Base-by-base conservation (phyloP, 2,329 filamentous ascomycete genomes). In the Decorospora gaudefroyi region DNA sequence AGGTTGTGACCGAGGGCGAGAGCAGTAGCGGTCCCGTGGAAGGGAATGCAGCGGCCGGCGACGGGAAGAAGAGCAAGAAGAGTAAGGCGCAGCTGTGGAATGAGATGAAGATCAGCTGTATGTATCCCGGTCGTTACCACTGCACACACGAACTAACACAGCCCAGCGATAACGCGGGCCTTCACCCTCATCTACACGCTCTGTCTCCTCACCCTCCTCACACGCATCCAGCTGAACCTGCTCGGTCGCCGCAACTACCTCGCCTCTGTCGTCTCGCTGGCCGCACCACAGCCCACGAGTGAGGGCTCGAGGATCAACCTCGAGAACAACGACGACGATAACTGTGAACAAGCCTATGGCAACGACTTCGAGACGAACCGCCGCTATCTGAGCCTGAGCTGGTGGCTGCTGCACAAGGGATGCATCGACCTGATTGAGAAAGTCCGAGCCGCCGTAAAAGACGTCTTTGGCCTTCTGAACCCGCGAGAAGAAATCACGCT, bases 321-420 rank as follows among this genome's bases (percentile, higher is more conserved):
- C 12, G 90, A 96, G 74, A 93, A 97, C 70, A 85, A 95, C 63
- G 92, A 96, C 66, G 91, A 96, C 67, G 89, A 93, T 66, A 86
- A 87, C 62, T 78, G 81, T 12, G 88, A 92, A 40, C 87, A 91
- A 59, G 81, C 84, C 3, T 90, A 95, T 65, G 90, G 90, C 30
- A 92, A 88, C 69, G 93, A 99, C 70, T 96, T 96, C 58, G 91
- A 96, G 70, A 95, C 90, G 22, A 99, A 99, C 72, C 81, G 91
- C 59, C 88, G 88, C 64, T 99, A 97, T 66, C 78, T 99, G 34
- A 95, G 91, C 27, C 95, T 97, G 69, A 96, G 90, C 72, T 99
- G 93, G 93, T 99, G 92, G 91, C 76, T 99, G 32, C 78, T 99
- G 33, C 92, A 99, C 72, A 83, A 84, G 55, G 93, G 93, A 29